Evolutionary conservation across 2,329 filamentous ascomycete genomes (phyloP), one percentile per base, ranked within the genome.

Genomic region (Fusarium sp.): DNA sequence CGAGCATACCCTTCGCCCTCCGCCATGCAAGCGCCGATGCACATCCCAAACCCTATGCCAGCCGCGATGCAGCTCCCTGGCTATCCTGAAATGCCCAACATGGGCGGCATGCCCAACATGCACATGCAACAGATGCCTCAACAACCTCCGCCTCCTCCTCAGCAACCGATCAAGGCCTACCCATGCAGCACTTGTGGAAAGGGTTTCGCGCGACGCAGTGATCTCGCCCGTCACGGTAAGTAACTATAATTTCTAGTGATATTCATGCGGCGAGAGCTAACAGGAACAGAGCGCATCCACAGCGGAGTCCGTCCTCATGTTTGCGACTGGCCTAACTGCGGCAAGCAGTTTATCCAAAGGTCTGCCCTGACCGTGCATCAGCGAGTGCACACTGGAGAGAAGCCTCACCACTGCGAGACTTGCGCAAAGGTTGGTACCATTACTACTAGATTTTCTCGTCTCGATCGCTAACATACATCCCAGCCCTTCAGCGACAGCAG

Each of bases 401-500:
- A 99, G 84, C 96, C 96, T 59, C 96, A 99, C 79, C 96, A 96
- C 91, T 99, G 96, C 81, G 96, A 98, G 84, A 91, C 94, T 72
- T 98, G 96, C 82, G 94, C 94, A 82, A 98, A 98, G 92, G 95
- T 98, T 87, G 79, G 88, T 77, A 42, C 16, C 9, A 14, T 38
- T 6, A 29, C 4, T 1, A 3, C 22, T 24, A 10, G 1, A 10
- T 11, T 31, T 8, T 22, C 8, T 16, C 24, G 17, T 27, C 14
- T 33, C 11, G 42, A 27, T 29, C 44, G 44, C 76, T 78, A 61
- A 78, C 62, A 46, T 53, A 17, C 14, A 42, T 60, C 14, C n/a
- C 35, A 98, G 95, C 94, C 94, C 12, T 99, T 99, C 80, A 98
- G 95, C 80, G 96, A 99, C 81, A 97, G 94, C 55, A 98, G 94